Percentiles rank a stretch among this genome's conserved stretches.
Conservation (phyloP, 768 basidiomycete genomes). For the Lactarius quietus region DNA sequence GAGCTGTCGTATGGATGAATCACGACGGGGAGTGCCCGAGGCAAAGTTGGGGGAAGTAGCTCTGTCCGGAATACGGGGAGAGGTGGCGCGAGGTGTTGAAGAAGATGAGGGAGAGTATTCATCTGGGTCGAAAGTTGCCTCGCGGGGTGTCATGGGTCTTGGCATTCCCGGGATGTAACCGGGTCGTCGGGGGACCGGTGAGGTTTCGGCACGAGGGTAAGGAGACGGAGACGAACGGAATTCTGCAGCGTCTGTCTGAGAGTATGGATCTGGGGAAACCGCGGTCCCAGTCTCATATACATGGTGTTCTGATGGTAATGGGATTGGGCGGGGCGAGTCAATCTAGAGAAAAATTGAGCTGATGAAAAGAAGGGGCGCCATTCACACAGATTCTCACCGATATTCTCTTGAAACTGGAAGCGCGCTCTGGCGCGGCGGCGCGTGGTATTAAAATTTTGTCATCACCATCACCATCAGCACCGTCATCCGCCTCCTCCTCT, state of each 20-base stretch:
- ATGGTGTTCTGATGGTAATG: constrained; percentile 28
- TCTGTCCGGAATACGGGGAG: constrained; percentile 45
- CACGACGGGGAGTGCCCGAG: constrained; percentile 46
- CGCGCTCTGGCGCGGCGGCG: constrained; percentile 36
- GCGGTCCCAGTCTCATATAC: constrained; percentile 65
- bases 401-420: constrained; percentile 16
- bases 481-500: constrained; percentile 61
- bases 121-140: constrained; percentile 58
- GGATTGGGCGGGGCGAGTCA: constrained; percentile 6
- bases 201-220: constrained; percentile 47
- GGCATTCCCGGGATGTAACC: constrained; percentile 92
- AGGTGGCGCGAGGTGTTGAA: constrained; percentile 73
- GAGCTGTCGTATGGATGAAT: constrained; percentile 47
- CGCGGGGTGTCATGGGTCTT: constrained; percentile 85
- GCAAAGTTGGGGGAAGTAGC: constrained; percentile 36
- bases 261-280: constrained; percentile 60
- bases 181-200: constrained; percentile 55
- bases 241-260: constrained; percentile 43
- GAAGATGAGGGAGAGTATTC: constrained; percentile 69
- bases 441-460: constrained; percentile 77
- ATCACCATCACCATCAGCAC: constrained; percentile 34
- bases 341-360: background rate
- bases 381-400: constrained; percentile 20
- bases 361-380: background rate
- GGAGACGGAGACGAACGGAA: constrained; percentile 61